Percentiles rank a stretch among this genome's conserved stretches.
These are phyloP conservation scores for Sclerotinia minor DNA, from an alignment of 2,329 filamentous ascomycete genomes.

Conservation along the genomic window DNA sequence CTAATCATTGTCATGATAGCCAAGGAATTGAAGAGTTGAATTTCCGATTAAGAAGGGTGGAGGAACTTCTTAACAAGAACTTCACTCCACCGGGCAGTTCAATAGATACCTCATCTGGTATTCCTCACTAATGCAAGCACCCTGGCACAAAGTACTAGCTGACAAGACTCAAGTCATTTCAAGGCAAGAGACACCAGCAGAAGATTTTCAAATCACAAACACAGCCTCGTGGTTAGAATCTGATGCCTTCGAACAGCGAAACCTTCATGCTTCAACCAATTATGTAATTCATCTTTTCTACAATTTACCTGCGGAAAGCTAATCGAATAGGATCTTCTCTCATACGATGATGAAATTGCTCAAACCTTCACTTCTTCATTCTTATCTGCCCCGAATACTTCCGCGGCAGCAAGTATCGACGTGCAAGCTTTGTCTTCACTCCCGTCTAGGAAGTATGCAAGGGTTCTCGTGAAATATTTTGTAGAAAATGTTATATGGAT, in stretches of 20 bases:
- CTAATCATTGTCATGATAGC: slow-evolving; percentile 18
- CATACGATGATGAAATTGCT: slow-evolving; percentile 18
- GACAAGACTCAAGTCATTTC: not conserved
- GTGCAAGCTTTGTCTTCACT: slow-evolving; percentile 26
- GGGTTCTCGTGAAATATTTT: slow-evolving; percentile 31
- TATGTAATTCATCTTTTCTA: not conserved
- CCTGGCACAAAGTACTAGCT: not conserved
- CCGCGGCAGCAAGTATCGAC: slow-evolving; percentile 14
- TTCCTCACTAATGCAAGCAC: not conserved
- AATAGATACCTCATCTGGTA: slow-evolving; percentile 1
- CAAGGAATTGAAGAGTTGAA: slow-evolving; percentile 30
- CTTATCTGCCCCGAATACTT: slow-evolving; percentile 25
- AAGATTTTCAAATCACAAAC: slow-evolving; percentile 20
- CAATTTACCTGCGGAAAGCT: not conserved
- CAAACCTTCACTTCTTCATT: slow-evolving; percentile 30
- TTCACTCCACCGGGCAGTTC: not conserved
- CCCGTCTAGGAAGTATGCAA: slow-evolving; percentile 28
- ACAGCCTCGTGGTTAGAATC: slow-evolving; percentile 20
- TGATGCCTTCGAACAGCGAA: slow-evolving; percentile 16
- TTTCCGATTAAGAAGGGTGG: slow-evolving; percentile 28
- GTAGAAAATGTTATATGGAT: slow-evolving; percentile 32
- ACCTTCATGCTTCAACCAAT: not conserved
- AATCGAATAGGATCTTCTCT: not conserved
- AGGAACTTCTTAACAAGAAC: slow-evolving; percentile 27
- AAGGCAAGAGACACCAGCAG: slow-evolving; percentile 2